Conservation (phyloP, 495 filamentous ascomycete genomes). For the Aspergillus steynii region DNA sequence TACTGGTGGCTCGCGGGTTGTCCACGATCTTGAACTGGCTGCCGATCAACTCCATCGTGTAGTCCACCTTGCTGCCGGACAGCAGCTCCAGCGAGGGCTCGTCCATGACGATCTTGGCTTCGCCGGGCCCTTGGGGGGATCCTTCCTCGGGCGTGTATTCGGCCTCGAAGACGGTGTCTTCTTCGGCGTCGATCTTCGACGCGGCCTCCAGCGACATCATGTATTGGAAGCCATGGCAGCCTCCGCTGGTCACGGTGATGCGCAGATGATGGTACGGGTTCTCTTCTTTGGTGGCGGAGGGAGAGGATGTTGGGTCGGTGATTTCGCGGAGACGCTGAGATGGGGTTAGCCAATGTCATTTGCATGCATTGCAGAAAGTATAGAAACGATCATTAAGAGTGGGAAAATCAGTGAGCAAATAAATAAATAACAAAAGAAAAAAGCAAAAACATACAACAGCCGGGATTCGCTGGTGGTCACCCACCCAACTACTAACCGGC, state of each 20-base stretch:
- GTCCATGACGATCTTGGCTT: slow-evolving; percentile 88
- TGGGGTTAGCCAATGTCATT: not conserved
- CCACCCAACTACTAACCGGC: slow-evolving; percentile 52
- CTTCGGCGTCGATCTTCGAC: slow-evolving; percentile 60
- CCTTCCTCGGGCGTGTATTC: slow-evolving; percentile 20
- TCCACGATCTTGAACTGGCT: slow-evolving; percentile 97
- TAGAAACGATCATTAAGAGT: no score
- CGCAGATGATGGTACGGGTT: slow-evolving; percentile 85
- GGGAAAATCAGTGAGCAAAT: no score
- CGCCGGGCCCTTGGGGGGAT: slow-evolving; percentile 40
- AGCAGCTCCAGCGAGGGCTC: slow-evolving; percentile 82
- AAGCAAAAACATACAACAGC: slow-evolving; percentile 49
- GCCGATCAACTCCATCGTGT: slow-evolving; percentile 94
- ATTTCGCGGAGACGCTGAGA: slow-evolving; percentile 66
- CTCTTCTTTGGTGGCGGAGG: slow-evolving; percentile 57
- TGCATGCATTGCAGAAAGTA: no score
- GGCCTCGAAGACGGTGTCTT: slow-evolving; percentile 68
- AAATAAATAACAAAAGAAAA: no score
- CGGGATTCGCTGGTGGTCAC: slow-evolving; percentile 53
- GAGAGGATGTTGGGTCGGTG: slow-evolving; percentile 45
- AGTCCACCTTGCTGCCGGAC: slow-evolving; percentile 92
- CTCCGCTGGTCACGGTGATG: slow-evolving; percentile 86
- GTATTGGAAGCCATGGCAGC: slow-evolving; percentile 98
- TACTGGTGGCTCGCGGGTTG: slow-evolving; percentile 87
- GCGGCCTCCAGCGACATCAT: slow-evolving; percentile 78